Percentiles rank a stretch among this genome's conserved stretches.
Evolutionary conservation across 108 stramenopile species (phyloP).

Genomic region (Cyclotella atomus): DNA sequence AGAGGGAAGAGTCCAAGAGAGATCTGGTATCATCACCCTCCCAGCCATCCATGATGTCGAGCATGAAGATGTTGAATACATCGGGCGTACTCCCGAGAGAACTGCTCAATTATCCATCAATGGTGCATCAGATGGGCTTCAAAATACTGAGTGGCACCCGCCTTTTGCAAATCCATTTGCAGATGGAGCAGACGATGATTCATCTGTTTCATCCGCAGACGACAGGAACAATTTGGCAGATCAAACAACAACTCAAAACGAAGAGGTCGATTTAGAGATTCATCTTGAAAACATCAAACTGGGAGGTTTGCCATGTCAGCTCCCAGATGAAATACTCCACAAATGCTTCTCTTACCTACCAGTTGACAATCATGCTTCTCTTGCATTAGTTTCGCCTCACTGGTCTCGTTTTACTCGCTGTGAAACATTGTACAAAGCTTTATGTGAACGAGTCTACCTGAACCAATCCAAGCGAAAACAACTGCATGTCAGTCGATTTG

Average conservation of each 20-base stretch:
- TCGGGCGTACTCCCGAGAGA: not conserved
- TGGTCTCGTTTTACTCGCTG: conserved; percentile 81
- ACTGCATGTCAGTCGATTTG: conserved; percentile 68
- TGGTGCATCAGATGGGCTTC: not conserved
- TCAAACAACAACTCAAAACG: not conserved
- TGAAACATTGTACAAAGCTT: conserved; percentile 67
- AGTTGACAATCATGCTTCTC: conserved; percentile 63
- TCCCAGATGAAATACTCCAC: conserved; percentile 82
- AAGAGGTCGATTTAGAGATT: conserved; percentile 24
- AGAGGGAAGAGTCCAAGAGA: conserved; percentile 22
- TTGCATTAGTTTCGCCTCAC: conserved; percentile 73
- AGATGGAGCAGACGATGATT: conserved; percentile 61
- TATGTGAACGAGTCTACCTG: conserved; percentile 79
- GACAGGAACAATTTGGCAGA: conserved; percentile 8
- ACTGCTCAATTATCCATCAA: not conserved
- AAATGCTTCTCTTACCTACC: conserved; percentile 69
- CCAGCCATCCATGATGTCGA: not conserved
- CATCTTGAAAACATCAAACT: conserved; percentile 55
- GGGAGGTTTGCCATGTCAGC: conserved; percentile 62
- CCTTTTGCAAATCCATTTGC: conserved; percentile 19
- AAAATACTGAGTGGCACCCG: conserved; percentile 14
- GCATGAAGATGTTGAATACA: not conserved
- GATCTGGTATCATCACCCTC: conserved; percentile 3
- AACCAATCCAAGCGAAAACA: conserved; percentile 72
- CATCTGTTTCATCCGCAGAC: conserved; percentile 33